Conservation (phyloP, 2,329 filamentous ascomycete species). For the Arthrocladium fulminans region DNA sequence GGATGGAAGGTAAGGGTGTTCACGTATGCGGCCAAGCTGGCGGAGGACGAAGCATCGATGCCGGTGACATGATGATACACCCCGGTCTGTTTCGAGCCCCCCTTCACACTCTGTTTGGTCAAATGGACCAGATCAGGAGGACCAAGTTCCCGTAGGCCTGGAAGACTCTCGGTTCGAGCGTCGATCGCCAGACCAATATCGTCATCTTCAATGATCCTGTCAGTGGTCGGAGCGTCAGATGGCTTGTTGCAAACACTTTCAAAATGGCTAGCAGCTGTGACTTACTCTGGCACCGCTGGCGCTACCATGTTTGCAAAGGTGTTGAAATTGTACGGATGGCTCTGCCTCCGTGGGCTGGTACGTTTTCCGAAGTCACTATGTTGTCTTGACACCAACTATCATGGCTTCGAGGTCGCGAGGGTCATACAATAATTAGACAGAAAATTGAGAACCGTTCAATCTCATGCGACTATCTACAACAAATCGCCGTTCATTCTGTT, state of each 20-base stretch:
- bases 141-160: constrained; percentile 80
- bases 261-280: constrained; percentile 15
- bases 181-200: constrained; percentile 79
- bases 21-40: constrained; percentile 93
- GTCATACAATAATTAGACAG: no score
- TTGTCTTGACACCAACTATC: no score
- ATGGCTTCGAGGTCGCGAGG: no score
- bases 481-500: no score
- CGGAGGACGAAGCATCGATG: constrained; percentile 92
- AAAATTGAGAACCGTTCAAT: no score
- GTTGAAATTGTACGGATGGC: no score
- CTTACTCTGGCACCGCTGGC: constrained; percentile 68
- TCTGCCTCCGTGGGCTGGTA: no score
- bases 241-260: not conserved
- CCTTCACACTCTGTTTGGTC: constrained; percentile 60
- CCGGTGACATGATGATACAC: constrained; percentile 98
- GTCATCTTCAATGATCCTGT: constrained; percentile 85
- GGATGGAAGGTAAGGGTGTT: constrained; percentile 92
- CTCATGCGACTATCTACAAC: no score
- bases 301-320: constrained; percentile 53
- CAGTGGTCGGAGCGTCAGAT: constrained; percentile 11
- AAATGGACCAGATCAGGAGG: constrained; percentile 94
- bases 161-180: constrained; percentile 79
- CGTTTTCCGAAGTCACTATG: no score
- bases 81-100: constrained; percentile 53